Evolutionary conservation across 2,329 filamentous ascomycete genomes (phyloP).

Genomic region (Microcyclosporella mali): DNA sequence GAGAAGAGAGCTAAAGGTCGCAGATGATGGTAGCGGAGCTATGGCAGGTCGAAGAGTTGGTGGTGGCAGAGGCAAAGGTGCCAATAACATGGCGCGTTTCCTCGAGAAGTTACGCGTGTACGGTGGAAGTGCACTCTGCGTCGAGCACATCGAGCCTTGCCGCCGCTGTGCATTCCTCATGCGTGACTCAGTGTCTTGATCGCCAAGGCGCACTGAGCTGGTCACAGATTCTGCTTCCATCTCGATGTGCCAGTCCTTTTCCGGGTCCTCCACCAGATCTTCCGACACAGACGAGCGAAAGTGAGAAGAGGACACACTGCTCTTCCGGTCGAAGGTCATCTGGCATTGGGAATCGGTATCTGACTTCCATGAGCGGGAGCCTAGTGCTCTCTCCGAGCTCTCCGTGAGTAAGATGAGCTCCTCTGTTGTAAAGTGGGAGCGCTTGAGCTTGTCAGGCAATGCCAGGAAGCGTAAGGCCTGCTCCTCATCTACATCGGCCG

Average conservation of each 20-base stretch:
- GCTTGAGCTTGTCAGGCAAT: slow-evolving; percentile 66
- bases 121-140: slow-evolving; percentile 7
- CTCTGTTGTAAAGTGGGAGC: slow-evolving; percentile 63
- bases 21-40: slow-evolving; percentile 7
- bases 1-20: not conserved
- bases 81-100: slow-evolving; percentile 20
- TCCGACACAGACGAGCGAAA: slow-evolving; percentile 9
- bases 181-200: slow-evolving; percentile 7
- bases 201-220: slow-evolving; percentile 8
- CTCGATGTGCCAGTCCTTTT: slow-evolving; percentile 15
- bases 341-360: slow-evolving; percentile 5
- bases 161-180: slow-evolving; percentile 6
- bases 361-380: slow-evolving; percentile 1
- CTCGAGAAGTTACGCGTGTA: slow-evolving; percentile 10
- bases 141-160: slow-evolving; percentile 12
- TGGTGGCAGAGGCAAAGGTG: slow-evolving; percentile 27
- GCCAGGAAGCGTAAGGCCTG: slow-evolving; percentile 55
- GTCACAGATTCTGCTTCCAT: slow-evolving; percentile 9
- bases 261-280: slow-evolving; percentile 8
- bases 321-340: slow-evolving; percentile 7
- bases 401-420: slow-evolving; percentile 60
- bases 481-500: slow-evolving; percentile 25
- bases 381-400: slow-evolving; percentile 41
- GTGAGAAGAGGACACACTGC: slow-evolving; percentile 9
- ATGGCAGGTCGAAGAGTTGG: slow-evolving; percentile 23